phyloP scores from a whole-genome alignment of 2,329 filamentous ascomycete species.

The Plectosphaerella sp. region DNA sequence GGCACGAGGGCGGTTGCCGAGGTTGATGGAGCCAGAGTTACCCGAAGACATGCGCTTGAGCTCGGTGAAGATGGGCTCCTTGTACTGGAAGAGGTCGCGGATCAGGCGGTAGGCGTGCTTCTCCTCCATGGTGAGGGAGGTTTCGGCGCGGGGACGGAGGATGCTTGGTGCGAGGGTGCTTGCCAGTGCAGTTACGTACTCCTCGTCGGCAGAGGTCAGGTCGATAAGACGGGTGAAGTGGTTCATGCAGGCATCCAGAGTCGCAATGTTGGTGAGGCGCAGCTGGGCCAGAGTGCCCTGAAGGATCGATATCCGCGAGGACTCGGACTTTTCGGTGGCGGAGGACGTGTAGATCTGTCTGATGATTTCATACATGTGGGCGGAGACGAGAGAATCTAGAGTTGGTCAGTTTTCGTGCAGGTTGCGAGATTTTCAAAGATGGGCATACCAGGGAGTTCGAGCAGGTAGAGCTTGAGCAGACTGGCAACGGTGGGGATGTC shows the following conservation, averaged over 20 bases:
- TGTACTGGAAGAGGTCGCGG: slow-evolving; percentile 87
- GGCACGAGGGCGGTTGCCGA: slow-evolving; percentile 67
- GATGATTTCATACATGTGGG: slow-evolving; percentile 97
- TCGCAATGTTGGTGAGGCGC: slow-evolving; percentile 94
- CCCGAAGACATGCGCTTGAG: slow-evolving; percentile 83
- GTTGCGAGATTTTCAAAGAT: neutral
- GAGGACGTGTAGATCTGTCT: slow-evolving; percentile 92
- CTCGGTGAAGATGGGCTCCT: slow-evolving; percentile 92
- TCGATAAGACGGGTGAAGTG: slow-evolving; percentile 97
- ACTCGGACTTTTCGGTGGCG: slow-evolving; percentile 69
- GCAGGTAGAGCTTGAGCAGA: slow-evolving; percentile 86
- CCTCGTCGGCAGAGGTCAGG: slow-evolving; percentile 89
- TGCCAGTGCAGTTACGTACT: slow-evolving; percentile 72
- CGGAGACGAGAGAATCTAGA: slow-evolving; percentile 92
- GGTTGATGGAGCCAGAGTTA: slow-evolving; percentile 52
- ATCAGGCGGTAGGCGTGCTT: slow-evolving; percentile 87
- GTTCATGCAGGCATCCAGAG: slow-evolving; percentile 96
- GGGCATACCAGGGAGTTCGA: slow-evolving; percentile 85
- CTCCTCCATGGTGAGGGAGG: slow-evolving; percentile 90
- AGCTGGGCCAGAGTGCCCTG: slow-evolving; percentile 95
- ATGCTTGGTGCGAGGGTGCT: slow-evolving; percentile 77
- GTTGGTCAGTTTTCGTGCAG: slow-evolving; percentile 17
- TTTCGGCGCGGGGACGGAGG: slow-evolving; percentile 81
- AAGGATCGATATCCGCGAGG: slow-evolving; percentile 79
- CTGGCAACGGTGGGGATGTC: slow-evolving; percentile 93